These are phyloP conservation scores for Fomes fomentarius DNA, from an alignment of 1,284 basidiomycete species.

Conservation along the genomic window DNA sequence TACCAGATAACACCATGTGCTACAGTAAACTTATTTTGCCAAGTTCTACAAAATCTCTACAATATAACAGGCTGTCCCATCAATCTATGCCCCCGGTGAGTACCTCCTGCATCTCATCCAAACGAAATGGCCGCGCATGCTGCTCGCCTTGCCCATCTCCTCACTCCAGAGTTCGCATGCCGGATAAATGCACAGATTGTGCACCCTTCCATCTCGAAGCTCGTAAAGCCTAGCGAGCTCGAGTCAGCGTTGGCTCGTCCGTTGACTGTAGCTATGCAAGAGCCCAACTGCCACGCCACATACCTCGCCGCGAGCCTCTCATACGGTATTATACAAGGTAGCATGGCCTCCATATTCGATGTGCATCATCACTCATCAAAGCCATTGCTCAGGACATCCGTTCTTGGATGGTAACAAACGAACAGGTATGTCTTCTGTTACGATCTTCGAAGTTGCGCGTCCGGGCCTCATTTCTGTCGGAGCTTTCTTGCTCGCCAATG, in stretches of 20 bases:
- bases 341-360: no score
- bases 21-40: no score
- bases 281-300: conserved; percentile 31
- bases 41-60: no score
- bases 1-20: no score
- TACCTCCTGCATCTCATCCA: no score
- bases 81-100: background rate
- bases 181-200: conserved; percentile 40
- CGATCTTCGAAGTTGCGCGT: background rate
- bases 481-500: conserved; percentile 13
- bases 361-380: no score
- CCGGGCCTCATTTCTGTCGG: background rate
- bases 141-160: conserved; percentile 34
- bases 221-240: conserved; percentile 41
- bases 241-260: conserved; percentile 37
- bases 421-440: conserved; percentile 24
- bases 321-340: no score
- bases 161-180: conserved; percentile 36
- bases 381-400: conserved; percentile 26
- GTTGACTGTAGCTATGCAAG: conserved; percentile 33
- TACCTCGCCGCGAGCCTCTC: conserved; percentile 31
- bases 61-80: no score
- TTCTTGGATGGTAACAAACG: conserved; percentile 35
- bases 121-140: conserved; percentile 23
- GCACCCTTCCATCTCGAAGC: conserved; percentile 30